Evolutionary conservation across 176 grass and related monocot genomes (phyloP).

Genomic region (Luzula sylvatica): DNA sequence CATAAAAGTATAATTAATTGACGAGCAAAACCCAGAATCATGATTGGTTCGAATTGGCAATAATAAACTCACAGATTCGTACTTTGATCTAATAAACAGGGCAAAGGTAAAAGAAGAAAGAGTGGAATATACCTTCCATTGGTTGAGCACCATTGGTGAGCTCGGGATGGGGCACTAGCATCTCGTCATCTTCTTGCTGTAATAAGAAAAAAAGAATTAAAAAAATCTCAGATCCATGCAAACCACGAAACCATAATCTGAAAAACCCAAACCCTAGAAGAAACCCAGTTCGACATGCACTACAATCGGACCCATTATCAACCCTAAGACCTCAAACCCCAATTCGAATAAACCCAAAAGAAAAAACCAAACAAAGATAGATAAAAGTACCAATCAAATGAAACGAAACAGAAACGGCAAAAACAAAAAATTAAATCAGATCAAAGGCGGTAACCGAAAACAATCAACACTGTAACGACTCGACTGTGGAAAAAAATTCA

Average conservation of each 20-base stretch:
- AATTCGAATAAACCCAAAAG: neutral
- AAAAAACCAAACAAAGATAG: neutral
- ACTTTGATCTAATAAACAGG: neutral
- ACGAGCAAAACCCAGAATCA: conserved; percentile 1
- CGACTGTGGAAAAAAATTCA: neutral
- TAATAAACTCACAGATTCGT: neutral
- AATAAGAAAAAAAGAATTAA: conserved; percentile 7
- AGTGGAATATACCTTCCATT: conserved; percentile 63
- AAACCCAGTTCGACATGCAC: neutral
- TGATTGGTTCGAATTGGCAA: conserved; percentile 19
- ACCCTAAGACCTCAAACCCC: conserved; percentile 15
- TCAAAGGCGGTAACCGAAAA: neutral
- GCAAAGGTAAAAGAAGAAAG: neutral
- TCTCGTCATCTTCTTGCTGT: conserved; percentile 59
- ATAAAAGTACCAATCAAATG: neutral
- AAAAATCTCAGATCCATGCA: conserved; percentile 44
- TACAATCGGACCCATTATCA: conserved; percentile 16
- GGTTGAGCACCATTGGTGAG: conserved; percentile 63
- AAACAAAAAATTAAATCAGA: conserved; percentile 8
- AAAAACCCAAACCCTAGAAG: conserved; percentile 66
- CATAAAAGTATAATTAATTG: conserved; percentile 13
- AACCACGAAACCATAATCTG: conserved; percentile 1
- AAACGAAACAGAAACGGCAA: neutral
- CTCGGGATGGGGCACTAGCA: conserved; percentile 72
- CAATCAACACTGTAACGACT: neutral